A percentile compares a stretch with the other conserved stretches of the same genome.
Conservation (phyloP, 2,329 filamentous ascomycete species). For the Fusarium sororula region DNA sequence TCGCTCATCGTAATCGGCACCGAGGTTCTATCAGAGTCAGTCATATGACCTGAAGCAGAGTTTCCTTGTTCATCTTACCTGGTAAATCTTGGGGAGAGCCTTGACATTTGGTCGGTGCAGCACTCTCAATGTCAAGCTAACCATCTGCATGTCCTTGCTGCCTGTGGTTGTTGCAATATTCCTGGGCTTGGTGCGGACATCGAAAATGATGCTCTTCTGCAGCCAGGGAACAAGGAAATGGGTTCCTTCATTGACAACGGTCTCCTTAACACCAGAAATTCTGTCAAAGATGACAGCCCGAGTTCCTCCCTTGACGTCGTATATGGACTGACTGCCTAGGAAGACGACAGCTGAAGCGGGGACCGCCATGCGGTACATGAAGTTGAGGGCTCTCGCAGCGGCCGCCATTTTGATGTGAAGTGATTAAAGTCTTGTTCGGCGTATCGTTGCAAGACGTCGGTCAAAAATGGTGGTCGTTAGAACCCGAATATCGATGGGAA, state of each 20-base stretch:
- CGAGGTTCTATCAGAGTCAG: slow-evolving; percentile 76
- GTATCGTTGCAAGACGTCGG: not conserved
- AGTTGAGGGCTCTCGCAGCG: slow-evolving; percentile 66
- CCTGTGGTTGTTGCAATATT: slow-evolving; percentile 98
- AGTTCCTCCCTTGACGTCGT: slow-evolving; percentile 95
- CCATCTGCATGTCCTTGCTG: slow-evolving; percentile 99
- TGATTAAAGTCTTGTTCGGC: not conserved
- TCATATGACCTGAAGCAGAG: not conserved
- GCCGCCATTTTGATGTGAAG: slow-evolving; percentile 58
- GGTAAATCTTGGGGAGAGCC: slow-evolving; percentile 96
- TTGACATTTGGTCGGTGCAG: slow-evolving; percentile 94
- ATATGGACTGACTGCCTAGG: slow-evolving; percentile 81
- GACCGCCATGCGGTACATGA: slow-evolving; percentile 74
- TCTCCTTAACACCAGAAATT: slow-evolving; percentile 88
- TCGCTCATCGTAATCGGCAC: slow-evolving; percentile 97
- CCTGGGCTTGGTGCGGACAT: slow-evolving; percentile 95
- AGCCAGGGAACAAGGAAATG: slow-evolving; percentile 97
- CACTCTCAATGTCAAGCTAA: slow-evolving; percentile 95
- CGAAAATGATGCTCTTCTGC: slow-evolving; percentile 92
- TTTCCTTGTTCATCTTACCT: slow-evolving; percentile 64
- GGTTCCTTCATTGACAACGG: slow-evolving; percentile 93
- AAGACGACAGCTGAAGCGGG: slow-evolving; percentile 75
- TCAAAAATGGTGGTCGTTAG: not conserved
- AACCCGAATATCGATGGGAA: slow-evolving; percentile 14
- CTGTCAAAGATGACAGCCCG: slow-evolving; percentile 99